Evolutionary conservation across 2,329 filamentous ascomycete genomes (phyloP), one percentile per base, ranked within the genome.

Genomic region (Talaromyces sp.): DNA sequence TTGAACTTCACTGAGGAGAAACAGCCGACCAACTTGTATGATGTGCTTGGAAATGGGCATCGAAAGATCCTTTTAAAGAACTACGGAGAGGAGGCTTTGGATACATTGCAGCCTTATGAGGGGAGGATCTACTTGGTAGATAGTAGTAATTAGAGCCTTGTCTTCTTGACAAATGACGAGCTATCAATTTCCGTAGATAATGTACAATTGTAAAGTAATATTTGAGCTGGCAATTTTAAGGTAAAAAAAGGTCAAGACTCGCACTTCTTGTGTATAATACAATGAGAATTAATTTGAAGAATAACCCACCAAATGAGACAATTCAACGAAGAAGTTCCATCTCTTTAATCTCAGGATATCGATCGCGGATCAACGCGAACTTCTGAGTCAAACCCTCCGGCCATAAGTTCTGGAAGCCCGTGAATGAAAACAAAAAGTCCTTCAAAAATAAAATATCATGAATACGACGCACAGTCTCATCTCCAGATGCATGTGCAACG

Each of bases 381-480:
- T 78, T 78, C 51, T 75, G 72, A 1, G 71, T 61, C 36, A 78
- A 60, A 39, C 80, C 75, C 47, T 75, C 70, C 37, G 75, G 73
- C 41, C 79, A 75, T 36, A 78, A 74, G 27, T 71, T 70, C 54
- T 79, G 75, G 27, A 81, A 73, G 16, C 77, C 70, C 7, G 80
- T 76, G 49, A 82, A 78, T 2, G 75, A 72, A 22, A 82, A 75
- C 4, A 83, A 64, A 47, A 82, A 81, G 30, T 74, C 71, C 32
- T 81, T 77, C 48, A 83, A 68, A 45, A 80, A 82, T 7, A 80
- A 62, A 54, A 83, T 81, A 56, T 84, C 82, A 49, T 82, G 77
- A 41, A 83, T 77, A 14, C 79, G 72, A 3, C 76, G 70, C 4
- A 72, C 70, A 2, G 76, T 77, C 27, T 81, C 79, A 35, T 78